Conservation (phyloP, 2,329 filamentous ascomycete species). For the Fusarium sp. region DNA sequence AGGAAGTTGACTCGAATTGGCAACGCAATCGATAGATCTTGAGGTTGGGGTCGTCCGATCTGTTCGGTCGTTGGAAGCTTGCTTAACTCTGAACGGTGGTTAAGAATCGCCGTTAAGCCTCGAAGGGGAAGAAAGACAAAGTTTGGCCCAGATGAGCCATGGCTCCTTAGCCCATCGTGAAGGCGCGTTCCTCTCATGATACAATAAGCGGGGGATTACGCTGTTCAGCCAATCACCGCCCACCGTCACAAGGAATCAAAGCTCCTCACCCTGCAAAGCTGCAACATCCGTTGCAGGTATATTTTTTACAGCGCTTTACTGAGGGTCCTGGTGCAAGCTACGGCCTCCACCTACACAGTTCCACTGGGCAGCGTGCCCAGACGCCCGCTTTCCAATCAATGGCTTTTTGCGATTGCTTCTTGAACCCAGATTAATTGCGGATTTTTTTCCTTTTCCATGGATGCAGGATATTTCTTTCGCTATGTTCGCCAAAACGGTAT, state of each 20-base stretch:
- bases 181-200: conserved; percentile 53
- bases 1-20: conserved; percentile 15
- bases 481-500: conserved; percentile 28
- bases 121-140: conserved; percentile 43
- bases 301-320: conserved; percentile 20
- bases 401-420: conserved; percentile 21
- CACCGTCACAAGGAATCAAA: conserved; percentile 39
- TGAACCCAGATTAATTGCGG: conserved; percentile 17
- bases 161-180: conserved; percentile 33
- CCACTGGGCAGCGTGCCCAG: background rate
- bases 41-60: background rate
- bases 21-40: conserved; percentile 9
- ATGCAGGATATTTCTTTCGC: conserved; percentile 4
- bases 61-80: conserved; percentile 7
- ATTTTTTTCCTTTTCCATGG: background rate
- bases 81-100: conserved; percentile 16
- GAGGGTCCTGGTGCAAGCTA: conserved; percentile 9
- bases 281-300: conserved; percentile 25
- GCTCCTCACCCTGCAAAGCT: conserved; percentile 44
- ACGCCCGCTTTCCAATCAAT: conserved; percentile 2
- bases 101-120: conserved; percentile 44
- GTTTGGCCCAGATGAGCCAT: conserved; percentile 44
- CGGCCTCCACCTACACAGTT: conserved; percentile 4
- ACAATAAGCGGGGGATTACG: conserved; percentile 54
- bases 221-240: conserved; percentile 49